phyloP scores from a whole-genome alignment of 495 filamentous ascomycete genomes.

The Aspergillus carlsbadensis region DNA sequence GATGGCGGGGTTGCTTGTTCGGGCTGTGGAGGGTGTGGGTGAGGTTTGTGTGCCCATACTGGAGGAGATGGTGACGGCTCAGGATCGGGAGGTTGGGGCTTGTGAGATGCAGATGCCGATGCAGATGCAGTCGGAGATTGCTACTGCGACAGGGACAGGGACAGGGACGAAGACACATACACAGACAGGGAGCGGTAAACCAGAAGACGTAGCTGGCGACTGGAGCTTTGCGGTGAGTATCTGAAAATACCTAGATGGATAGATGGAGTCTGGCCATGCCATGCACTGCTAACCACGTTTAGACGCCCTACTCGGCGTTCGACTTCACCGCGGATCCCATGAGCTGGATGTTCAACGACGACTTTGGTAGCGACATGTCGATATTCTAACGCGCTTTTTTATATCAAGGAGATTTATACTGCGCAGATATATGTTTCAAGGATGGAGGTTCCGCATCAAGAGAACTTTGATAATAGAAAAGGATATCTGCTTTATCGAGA shows the following conservation, averaged over 20 bases:
- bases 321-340: background rate
- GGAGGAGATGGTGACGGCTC: background rate
- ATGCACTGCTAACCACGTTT: background rate
- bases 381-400: too few relatives aligned
- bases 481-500: too few relatives aligned
- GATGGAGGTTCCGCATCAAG: too few relatives aligned
- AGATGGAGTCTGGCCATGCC: background rate
- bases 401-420: too few relatives aligned
- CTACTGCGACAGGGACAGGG: too few relatives aligned
- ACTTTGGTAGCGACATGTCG: too few relatives aligned
- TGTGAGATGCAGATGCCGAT: background rate
- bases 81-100: background rate
- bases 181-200: background rate
- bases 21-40: constrained; percentile 39
- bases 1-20: constrained; percentile 26
- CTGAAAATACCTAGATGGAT: too few relatives aligned
- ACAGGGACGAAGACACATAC: too few relatives aligned
- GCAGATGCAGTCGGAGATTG: background rate
- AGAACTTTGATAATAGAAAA: too few relatives aligned
- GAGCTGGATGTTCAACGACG: background rate
- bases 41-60: constrained; percentile 11
- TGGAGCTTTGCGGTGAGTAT: background rate
- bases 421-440: too few relatives aligned
- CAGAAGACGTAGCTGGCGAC: background rate
- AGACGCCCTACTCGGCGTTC: background rate